A percentile compares a stretch with the other conserved stretches of the same genome.
Evolutionary conservation across 768 basidiomycete genomes (phyloP).

Genomic region (Nidularia pulvinata): DNA sequence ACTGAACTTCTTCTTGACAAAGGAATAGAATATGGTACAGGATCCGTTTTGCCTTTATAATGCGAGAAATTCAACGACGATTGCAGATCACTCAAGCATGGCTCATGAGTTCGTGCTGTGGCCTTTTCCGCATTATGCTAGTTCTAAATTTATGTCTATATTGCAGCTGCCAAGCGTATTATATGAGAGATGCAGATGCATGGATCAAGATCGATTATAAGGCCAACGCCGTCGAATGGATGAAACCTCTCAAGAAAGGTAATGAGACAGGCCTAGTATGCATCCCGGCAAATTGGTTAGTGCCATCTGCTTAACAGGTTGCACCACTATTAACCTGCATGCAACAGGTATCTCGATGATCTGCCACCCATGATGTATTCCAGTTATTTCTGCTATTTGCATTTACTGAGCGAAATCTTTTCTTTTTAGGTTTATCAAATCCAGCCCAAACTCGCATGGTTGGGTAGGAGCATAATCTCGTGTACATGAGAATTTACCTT

Average conservation of each 20-base stretch:
- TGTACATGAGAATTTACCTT: background rate
- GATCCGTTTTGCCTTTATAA: background rate
- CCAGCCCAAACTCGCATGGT: conserved; percentile 67
- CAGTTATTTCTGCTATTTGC: background rate
- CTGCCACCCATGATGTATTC: conserved; percentile 72
- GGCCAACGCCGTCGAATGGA: conserved; percentile 62
- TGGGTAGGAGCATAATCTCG: conserved; percentile 41
- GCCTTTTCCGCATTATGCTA: background rate
- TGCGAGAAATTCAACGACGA: background rate
- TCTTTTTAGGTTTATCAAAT: conserved; percentile 63
- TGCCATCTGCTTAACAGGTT: background rate
- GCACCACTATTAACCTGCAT: background rate
- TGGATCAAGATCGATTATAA: conserved; percentile 77
- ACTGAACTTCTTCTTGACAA: conserved; percentile 64
- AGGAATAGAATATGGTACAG: conserved; percentile 72
- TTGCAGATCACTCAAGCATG: conserved; percentile 56
- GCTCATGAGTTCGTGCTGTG: conserved; percentile 38
- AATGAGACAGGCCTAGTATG: conserved; percentile 58
- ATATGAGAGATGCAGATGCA: conserved; percentile 62
- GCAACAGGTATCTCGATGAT: conserved; percentile 65
- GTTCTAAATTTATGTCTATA: conserved; percentile 2
- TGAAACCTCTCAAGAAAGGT: conserved; percentile 69
- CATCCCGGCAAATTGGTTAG: conserved; percentile 73
- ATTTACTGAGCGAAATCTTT: conserved; percentile 1
- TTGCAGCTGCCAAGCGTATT: conserved; percentile 59